Evolutionary conservation across 139 green algal genomes (phyloP).

Genomic region (Asterochloris erici): DNA sequence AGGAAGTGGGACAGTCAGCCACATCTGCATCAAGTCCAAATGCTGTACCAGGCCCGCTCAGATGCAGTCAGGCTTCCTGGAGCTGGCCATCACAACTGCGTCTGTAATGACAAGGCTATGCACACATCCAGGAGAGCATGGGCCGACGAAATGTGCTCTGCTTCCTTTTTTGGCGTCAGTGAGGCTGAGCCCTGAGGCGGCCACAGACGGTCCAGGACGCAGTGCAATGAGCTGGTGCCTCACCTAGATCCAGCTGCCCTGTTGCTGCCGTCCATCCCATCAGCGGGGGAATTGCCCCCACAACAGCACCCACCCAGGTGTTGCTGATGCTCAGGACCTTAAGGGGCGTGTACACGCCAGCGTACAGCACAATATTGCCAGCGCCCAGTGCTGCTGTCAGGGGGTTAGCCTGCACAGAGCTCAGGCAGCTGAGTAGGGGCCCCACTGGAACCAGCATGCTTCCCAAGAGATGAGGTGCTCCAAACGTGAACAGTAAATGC

Average conservation of each 20-base stretch:
- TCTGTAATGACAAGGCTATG: no score
- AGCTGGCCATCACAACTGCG: no score
- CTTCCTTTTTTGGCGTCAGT: no score
- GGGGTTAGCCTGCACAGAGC: constrained; percentile 70
- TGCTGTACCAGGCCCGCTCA: no score
- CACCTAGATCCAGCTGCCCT: constrained; percentile 48
- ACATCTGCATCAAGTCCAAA: no score
- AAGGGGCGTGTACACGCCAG: constrained; percentile 93
- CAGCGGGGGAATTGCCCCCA: constrained; percentile 95
- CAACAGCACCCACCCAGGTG: constrained; percentile 97
- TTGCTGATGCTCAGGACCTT: constrained; percentile 86
- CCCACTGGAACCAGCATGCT: neutral
- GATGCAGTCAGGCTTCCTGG: no score
- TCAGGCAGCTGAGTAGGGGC: neutral
- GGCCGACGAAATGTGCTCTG: no score
- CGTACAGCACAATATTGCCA: constrained; percentile 95
- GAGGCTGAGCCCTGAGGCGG: no score
- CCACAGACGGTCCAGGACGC: no score
- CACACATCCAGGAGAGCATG: no score
- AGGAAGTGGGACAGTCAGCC: no score
- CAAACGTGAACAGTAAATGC: neutral
- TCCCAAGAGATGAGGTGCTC: neutral
- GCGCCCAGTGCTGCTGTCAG: constrained; percentile 81
- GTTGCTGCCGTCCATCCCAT: constrained; percentile 93
- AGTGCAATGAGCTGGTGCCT: no score